Percentiles rank a stretch among this genome's conserved stretches.
Evolutionary conservation across 495 filamentous ascomycete genomes (phyloP).

Genomic region (Trichoderma parareesei): DNA sequence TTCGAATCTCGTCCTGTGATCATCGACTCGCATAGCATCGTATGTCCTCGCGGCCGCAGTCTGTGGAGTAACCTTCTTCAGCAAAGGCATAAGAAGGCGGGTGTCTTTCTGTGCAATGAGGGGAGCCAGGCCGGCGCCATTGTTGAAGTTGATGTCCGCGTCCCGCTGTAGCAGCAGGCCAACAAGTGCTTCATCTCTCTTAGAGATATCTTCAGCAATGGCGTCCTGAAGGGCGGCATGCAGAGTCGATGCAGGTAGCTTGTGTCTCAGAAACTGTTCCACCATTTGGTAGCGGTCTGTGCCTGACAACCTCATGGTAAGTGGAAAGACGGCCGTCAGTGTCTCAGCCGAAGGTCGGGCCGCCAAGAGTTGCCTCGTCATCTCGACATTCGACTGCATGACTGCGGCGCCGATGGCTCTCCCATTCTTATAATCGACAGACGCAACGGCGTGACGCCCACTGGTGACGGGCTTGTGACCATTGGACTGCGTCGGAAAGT

Average conservation of each 20-base stretch:
- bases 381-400: conserved; percentile 24
- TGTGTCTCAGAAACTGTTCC: conserved; percentile 32
- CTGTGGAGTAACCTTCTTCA: conserved; percentile 30
- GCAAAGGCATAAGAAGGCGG: conserved; percentile 26
- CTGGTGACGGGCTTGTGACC: conserved; percentile 20
- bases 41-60: conserved; percentile 27
- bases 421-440: conserved; percentile 36
- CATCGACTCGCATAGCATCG: conserved; percentile 28
- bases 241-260: conserved; percentile 26
- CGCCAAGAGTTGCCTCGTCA: conserved; percentile 32
- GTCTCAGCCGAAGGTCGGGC: conserved; percentile 31
- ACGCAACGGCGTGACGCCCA: conserved; percentile 34
- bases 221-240: conserved; percentile 34
- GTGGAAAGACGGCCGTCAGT: conserved; percentile 32
- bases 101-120: conserved; percentile 32
- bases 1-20: conserved; percentile 24
- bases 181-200: conserved; percentile 34
- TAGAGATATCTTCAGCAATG: conserved; percentile 32
- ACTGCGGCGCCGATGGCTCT: conserved; percentile 35
- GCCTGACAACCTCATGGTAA: conserved; percentile 22
- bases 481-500: conserved; percentile 25
- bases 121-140: conserved; percentile 32
- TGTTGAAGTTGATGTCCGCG: conserved; percentile 37
- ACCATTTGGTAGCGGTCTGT: conserved; percentile 31
- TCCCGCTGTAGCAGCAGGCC: conserved; percentile 35